Conservation (phyloP, 768 basidiomycete genomes). For the Amanita jacksonii region DNA sequence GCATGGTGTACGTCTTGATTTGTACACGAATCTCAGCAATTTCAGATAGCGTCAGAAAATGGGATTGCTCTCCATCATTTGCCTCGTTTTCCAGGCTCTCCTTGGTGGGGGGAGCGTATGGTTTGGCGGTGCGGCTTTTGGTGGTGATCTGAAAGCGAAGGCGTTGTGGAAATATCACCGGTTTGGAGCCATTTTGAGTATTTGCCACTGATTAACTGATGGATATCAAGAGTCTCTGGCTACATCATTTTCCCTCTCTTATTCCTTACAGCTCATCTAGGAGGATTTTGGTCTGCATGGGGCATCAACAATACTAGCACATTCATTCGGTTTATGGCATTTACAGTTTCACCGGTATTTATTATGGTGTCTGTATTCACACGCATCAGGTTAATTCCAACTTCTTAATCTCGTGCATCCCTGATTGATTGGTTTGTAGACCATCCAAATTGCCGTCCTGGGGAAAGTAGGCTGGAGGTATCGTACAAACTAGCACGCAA, state of each 20-base stretch:
- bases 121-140: conserved; percentile 60
- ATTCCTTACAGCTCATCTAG: conserved; percentile 56
- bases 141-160: conserved; percentile 65
- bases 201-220: not conserved
- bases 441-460: conserved; percentile 58
- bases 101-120: conserved; percentile 74
- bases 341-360: conserved; percentile 42
- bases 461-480: conserved; percentile 14
- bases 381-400: conserved; percentile 39
- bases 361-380: conserved; percentile 33
- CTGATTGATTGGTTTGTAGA: conserved; percentile 21
- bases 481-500: conserved; percentile 5
- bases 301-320: conserved; percentile 25
- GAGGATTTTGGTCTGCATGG: conserved; percentile 65
- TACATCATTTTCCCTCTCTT: conserved; percentile 58
- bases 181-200: conserved; percentile 21
- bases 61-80: conserved; percentile 51
- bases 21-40: not conserved
- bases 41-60: conserved; percentile 33
- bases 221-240: conserved; percentile 48
- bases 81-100: conserved; percentile 51
- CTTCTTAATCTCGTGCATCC: not conserved
- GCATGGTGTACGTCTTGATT: conserved; percentile 52
- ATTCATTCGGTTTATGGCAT: conserved; percentile 39
- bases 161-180: conserved; percentile 79